Base-by-base conservation (phyloP, 371 early-diverging fungal genomes). In the Rhizomucor miehei region DNA sequence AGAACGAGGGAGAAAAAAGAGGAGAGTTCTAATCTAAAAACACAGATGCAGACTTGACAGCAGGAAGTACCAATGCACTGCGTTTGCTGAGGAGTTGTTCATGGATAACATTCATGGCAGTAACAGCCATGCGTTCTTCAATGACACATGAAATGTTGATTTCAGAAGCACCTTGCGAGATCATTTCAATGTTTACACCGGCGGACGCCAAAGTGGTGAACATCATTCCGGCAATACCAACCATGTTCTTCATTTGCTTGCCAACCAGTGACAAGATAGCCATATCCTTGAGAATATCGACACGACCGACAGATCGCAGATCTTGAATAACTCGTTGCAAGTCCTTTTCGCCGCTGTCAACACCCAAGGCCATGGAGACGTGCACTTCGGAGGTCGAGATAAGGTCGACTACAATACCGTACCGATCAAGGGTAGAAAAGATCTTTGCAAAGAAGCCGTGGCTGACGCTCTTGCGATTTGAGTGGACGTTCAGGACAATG, bases 91-190 rank as follows among this genome's bases (percentile, higher is more conserved):
- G 49, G 24, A 91, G 59, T 44, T 77, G 82, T 17, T 90, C 91
- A 57, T 98, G 99, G 13, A 97, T 88, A 21, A 89, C 94, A 34
- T 86, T 80, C 70, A 98, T 76, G 11, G 99, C 99, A 0, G 63
- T 65, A 0, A 79, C 57, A 0, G 93, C 87, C 48, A 80, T 77
- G n/a, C 60, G 48, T 58, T 88, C 88, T 25, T 84, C 83, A 65
- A 97, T 92, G 8, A 99, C 97, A 62, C 99, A 99, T 37, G 92
- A 92, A 51, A 98, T 96, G 65, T 97, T 98, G 70, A 97, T 97
- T 74, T 98, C 98, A 1, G 89, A 89, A 12, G 95, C 90, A 40
- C 99, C 98, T 75, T 98, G 98, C 10, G 94, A 94, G 58, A 98
- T 96, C 95, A 98, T 99, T 70, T 98, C 98, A 56, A 99, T 95